A percentile compares a stretch with the other conserved stretches of the same genome.
phyloP scores from a whole-genome alignment of 2,329 filamentous ascomycete species.

The Metarhizium brunneum region DNA sequence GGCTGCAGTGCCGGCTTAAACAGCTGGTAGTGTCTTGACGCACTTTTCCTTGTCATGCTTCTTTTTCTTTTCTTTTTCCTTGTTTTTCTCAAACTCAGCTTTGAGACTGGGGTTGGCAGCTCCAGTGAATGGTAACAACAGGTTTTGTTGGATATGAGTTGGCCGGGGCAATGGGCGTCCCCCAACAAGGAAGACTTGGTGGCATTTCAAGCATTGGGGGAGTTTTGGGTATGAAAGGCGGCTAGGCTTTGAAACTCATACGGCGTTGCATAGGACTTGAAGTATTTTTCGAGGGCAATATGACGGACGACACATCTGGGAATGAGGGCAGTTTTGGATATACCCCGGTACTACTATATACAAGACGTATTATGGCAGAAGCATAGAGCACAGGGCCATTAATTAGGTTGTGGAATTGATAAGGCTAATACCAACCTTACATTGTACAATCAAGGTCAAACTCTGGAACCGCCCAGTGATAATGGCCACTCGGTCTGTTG shows the following conservation, averaged over 20 bases:
- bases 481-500: too few relatives aligned
- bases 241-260: neutral
- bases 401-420: too few relatives aligned
- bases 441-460: too few relatives aligned
- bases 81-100: neutral
- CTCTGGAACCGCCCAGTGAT: too few relatives aligned
- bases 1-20: neutral
- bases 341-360: too few relatives aligned
- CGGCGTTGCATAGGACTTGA: neutral
- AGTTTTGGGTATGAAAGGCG: neutral
- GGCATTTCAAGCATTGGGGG: neutral
- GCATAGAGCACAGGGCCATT: too few relatives aligned
- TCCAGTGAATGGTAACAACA: neutral
- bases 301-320: neutral
- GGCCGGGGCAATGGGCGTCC: too few relatives aligned
- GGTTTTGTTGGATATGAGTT: neutral
- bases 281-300: neutral
- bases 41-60: too few relatives aligned
- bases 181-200: neutral
- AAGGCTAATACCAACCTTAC: too few relatives aligned
- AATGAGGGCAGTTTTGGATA: too few relatives aligned
- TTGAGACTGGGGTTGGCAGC: neutral
- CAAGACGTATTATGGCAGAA: too few relatives aligned
- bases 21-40: neutral
- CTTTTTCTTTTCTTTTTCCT: neutral